Evolutionary conservation across 768 basidiomycete genomes (phyloP), one percentile per base, ranked within the genome.

Genomic region (Suillus luteus): DNA sequence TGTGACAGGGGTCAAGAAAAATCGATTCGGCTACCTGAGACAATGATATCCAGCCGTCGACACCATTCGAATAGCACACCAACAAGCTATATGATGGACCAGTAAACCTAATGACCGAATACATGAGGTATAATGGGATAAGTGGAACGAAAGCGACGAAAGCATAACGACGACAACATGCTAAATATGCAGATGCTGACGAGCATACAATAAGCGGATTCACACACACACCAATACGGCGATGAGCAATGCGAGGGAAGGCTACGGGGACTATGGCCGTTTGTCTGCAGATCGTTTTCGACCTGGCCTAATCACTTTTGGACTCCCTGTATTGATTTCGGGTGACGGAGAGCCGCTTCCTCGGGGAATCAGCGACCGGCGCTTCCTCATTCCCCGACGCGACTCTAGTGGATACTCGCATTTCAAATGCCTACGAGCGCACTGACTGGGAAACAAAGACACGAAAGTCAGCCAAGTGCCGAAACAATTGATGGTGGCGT

Each of bases 401-500:
- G 88, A 90, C 73, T 88, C 88, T 7, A 79, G 74, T 1, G 90
- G 90, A 67, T 89, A 91, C 69, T 87, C 87, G 72, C 90, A 92
- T 62, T 80, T 83, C 55, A 91, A 83, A 37, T 84, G 83, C 31
- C 90, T 85, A 48, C 88, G 82, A 59, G 84, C 84, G 70, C 90
- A 92, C 79, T 92, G 90, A 73, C 90, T 92, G 71, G 57, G 64
- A 67, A 70, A 67, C 55, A 38, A 54, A 72, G 52, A 48, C 38
- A 69, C 57, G 60, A 71, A 62, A 65, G 67, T 75, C n/a, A 78
- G 70, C 51, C 65, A 59, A 55, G 19, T 44, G 35, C 66, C 55
- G 19, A 37, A 3, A 64, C 19, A 66, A 55, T 44, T 43, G 52
- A 67, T 63, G 35, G 65, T 46, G 60, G 60, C 65, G 55, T 69